These are phyloP conservation scores for Magnolia kwangsiensis DNA, from an alignment of 164 flowering plant species.

Conservation along the genomic window DNA sequence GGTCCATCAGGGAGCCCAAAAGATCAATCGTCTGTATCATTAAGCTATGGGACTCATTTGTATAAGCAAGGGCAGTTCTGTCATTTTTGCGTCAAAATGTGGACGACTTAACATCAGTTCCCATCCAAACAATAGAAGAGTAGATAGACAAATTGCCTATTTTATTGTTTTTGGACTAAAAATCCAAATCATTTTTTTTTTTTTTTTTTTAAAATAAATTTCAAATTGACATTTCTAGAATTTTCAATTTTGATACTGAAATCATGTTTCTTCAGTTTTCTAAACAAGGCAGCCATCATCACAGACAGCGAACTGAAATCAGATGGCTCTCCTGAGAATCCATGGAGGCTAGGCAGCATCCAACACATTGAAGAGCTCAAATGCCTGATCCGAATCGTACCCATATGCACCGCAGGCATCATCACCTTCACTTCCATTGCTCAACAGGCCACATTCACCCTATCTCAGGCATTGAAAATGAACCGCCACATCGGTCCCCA, in stretches of 20 bases:
- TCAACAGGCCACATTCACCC: conserved; percentile 56
- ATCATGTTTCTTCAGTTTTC: background rate
- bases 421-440: conserved; percentile 37
- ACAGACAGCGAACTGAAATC: conserved; percentile 10
- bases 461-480: conserved; percentile 56
- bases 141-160: background rate
- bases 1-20: no score
- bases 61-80: no score
- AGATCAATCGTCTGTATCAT: no score
- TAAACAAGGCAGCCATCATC: conserved; percentile 13
- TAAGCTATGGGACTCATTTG: no score
- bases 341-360: conserved; percentile 47
- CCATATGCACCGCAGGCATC: conserved; percentile 56
- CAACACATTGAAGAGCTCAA: conserved; percentile 58
- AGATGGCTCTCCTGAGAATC: conserved; percentile 37
- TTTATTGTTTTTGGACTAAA: no score
- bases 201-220: no score
- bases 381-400: conserved; percentile 42
- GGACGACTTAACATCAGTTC: background rate
- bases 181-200: background rate
- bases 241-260: background rate
- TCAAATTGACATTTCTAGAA: background rate
- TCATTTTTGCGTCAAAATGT: no score
- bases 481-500: conserved; percentile 50
- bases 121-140: background rate